Conservation (phyloP, 768 basidiomycete genomes). For the Agrocybe chaxingu region DNA sequence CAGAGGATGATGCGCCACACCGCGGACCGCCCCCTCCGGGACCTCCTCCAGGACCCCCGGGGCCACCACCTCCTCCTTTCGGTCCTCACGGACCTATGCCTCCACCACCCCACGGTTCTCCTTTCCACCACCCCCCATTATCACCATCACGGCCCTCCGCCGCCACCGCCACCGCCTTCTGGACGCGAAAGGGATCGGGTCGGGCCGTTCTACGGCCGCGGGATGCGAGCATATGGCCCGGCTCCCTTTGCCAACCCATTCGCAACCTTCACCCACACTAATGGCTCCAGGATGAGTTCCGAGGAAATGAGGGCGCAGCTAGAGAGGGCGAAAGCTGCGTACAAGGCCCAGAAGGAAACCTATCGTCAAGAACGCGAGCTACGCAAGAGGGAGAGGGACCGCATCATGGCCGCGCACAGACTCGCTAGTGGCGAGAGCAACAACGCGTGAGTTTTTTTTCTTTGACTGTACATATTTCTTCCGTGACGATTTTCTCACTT, state of each 20-base stretch:
- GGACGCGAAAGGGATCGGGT: neutral
- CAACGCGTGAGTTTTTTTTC: too few species aligned
- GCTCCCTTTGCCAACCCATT: conserved; percentile 13
- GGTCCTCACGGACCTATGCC: conserved; percentile 5
- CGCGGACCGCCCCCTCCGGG: conserved; percentile 7
- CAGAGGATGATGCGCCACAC: too few species aligned
- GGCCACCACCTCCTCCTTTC: conserved; percentile 4
- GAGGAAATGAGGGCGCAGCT: conserved; percentile 44
- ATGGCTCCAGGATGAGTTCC: neutral
- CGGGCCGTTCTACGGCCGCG: too few species aligned
- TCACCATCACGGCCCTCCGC: neutral
- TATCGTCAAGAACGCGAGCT: conserved; percentile 60
- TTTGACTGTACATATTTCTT: too few species aligned
- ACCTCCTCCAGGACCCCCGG: conserved; percentile 7
- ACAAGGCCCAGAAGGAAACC: conserved; percentile 68
- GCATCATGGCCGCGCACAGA: conserved; percentile 14
- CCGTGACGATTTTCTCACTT: too few species aligned
- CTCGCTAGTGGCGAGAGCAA: neutral
- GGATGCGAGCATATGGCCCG: neutral
- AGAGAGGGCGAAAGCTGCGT: conserved; percentile 62
- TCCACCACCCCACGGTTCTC: neutral
- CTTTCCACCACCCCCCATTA: neutral
- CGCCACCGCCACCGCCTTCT: conserved; percentile 17
- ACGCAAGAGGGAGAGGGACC: conserved; percentile 37
- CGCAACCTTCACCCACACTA: conserved; percentile 1